phyloP scores from a whole-genome alignment of 106 monocot genomes.

The Allium cepa region DNA sequence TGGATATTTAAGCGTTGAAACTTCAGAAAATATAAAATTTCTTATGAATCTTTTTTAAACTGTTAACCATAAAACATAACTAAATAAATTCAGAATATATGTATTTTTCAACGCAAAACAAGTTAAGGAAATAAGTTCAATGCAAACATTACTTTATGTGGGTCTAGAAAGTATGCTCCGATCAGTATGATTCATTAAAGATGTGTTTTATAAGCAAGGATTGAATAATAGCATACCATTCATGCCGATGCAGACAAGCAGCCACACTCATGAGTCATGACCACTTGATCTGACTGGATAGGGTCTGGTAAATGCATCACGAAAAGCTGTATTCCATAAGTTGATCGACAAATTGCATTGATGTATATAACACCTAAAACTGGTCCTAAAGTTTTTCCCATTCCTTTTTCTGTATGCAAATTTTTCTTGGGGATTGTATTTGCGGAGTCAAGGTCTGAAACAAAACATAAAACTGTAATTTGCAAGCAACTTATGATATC shows the following conservation, averaged over 20 bases:
- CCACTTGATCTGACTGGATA: conserved; percentile 81
- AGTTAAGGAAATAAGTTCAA: no score
- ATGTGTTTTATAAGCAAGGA: no score
- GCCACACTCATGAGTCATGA: conserved; percentile 71
- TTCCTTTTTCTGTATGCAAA: conserved; percentile 17
- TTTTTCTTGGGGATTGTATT: conserved; percentile 73
- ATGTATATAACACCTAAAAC: conserved; percentile 52
- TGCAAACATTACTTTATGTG: no score
- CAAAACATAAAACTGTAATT: no score
- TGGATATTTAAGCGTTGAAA: conserved; percentile 2
- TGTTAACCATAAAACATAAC: no score
- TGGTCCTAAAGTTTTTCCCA: conserved; percentile 35
- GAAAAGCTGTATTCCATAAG: conserved; percentile 84
- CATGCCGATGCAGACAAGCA: conserved; percentile 76
- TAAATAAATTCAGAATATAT: no score
- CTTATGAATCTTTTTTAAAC: no score
- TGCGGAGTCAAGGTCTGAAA: conserved; percentile 77
- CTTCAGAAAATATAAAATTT: no score
- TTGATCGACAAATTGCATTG: conserved; percentile 75
- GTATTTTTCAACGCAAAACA: no score
- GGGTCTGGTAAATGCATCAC: conserved; percentile 64
- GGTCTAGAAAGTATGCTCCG: no score
- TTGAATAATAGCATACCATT: conserved; percentile 36
- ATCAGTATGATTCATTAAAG: no score
- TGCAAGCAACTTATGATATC: no score